Percentiles rank a stretch among this genome's conserved stretches.
phyloP scores from a whole-genome alignment of 345 rosid genomes.

The Rhodamnia argentea region DNA sequence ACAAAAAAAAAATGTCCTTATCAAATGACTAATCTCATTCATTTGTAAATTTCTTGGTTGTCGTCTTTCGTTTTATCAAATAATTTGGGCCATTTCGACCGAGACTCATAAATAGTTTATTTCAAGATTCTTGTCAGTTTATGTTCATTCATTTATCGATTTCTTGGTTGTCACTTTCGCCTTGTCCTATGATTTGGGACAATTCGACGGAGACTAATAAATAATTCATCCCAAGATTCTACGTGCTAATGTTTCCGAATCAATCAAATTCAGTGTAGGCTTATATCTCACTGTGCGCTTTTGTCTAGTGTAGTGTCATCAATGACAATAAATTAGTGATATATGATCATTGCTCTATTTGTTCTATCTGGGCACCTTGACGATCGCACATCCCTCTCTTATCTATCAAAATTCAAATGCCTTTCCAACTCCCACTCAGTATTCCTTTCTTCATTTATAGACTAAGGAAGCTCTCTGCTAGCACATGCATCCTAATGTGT shows the following conservation, averaged over 20 bases:
- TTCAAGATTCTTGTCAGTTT: not conserved
- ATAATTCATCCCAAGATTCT: not conserved
- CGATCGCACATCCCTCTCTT: not conserved
- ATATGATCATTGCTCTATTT: not conserved
- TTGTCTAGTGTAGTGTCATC: not conserved
- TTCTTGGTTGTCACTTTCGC: too few species aligned
- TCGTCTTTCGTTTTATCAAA: too few species aligned
- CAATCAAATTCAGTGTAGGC: not conserved
- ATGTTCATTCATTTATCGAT: not conserved
- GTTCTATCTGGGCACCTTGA: not conserved
- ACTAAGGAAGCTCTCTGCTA: not conserved
- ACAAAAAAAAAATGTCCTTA: too few species aligned
- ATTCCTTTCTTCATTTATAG: not conserved
- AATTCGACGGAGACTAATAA: too few species aligned
- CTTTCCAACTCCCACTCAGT: not conserved
- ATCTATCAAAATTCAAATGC: not conserved
- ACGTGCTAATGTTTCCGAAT: not conserved
- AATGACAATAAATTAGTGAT: not conserved
- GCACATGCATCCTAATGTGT: not conserved
- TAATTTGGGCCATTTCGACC: too few species aligned
- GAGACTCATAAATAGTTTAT: too few species aligned
- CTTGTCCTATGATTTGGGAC: too few species aligned
- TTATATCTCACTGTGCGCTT: not conserved
- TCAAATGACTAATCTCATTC: too few species aligned
- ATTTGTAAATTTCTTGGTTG: too few species aligned